Base-by-base conservation (phyloP, 495 filamentous ascomycete species). In the Tetracladium setigerum region DNA sequence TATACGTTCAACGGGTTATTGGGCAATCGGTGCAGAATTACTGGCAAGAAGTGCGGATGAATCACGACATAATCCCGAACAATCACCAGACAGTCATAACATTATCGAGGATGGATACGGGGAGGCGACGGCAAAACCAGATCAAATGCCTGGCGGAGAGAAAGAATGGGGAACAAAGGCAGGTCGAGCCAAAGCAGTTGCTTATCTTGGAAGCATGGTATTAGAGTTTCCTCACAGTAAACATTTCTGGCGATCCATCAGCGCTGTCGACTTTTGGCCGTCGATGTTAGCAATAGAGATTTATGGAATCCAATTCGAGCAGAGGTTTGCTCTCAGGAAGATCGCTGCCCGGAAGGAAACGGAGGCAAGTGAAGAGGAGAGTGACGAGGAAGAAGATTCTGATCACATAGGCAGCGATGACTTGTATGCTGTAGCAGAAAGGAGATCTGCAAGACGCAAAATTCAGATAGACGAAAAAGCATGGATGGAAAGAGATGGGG, bases 11-110 rank as follows among this genome's bases (percentile, higher is more conserved):
- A 69, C 71, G 46, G 72, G 67, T 7, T 64, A 76, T 46, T 87
- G 83, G 83, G 81, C 80, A 12, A 75, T 87, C 37, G 83, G 82
- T 19, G 82, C 82, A 13, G 83, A 87, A 54, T 68, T 87, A 37
- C 57, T 86, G 38, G 67, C 85, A 22, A 70, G 73, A 12, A 63
- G 68, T 17, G 14, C 55, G 60, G 62, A 48, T 45, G 52, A 46
- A 56, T 62, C 40, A 35, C 58, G 11, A 48, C 31, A 16, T 42
- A 52, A 39, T 15, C 18, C 27, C 11, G 30, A 41, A 18, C 13
- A 38, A 22, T 12, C 37, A 35, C 27, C 33, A 38, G 18, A 22
- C 4, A 47, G 48, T 18, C 41, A 22, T 1, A 38, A 38, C 7
- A 8, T 13, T 33, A 43, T 49, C n/a, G 31, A 38, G 4, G 44